Evolutionary conservation across 495 filamentous ascomycete species (phyloP).

Genomic region (Filosporella fistucella): DNA sequence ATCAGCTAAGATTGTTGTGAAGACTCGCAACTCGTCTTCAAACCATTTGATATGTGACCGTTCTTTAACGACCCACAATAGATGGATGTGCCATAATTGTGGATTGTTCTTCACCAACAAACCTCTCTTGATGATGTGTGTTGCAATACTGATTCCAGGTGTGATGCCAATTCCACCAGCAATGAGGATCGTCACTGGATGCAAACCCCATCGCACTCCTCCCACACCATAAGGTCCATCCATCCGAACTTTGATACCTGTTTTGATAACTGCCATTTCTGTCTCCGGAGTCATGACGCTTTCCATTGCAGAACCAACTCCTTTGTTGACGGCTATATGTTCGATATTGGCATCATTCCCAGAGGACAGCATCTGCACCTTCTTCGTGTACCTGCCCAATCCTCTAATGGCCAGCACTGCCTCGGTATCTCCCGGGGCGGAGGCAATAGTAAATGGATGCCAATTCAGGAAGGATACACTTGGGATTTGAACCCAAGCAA

Average conservation of each 20-base stretch:
- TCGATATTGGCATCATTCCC: too few relatives aligned
- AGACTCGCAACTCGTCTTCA: constrained; percentile 10
- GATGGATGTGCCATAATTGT: constrained; percentile 13
- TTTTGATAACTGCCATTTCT: neutral
- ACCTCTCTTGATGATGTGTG: constrained; percentile 13
- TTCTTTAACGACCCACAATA: constrained; percentile 18
- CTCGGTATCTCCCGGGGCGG: constrained; percentile 9
- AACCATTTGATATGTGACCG: constrained; percentile 11
- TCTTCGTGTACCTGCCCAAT: constrained; percentile 17
- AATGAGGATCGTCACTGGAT: constrained; percentile 14
- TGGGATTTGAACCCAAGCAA: constrained; percentile 21
- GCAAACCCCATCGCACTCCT: constrained; percentile 3
- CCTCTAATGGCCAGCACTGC: constrained; percentile 17
- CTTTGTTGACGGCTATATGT: too few relatives aligned
- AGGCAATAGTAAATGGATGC: constrained; percentile 24
- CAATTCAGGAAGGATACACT: constrained; percentile 14
- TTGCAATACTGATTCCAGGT: constrained; percentile 20
- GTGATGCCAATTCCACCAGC: constrained; percentile 23
- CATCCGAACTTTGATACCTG: constrained; percentile 5
- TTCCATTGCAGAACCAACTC: too few relatives aligned
- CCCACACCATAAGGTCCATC: constrained; percentile 21
- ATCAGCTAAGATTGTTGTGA: neutral
- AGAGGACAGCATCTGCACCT: constrained; percentile 3
- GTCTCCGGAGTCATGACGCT: too few relatives aligned
- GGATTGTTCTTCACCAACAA: neutral